A percentile compares a stretch with the other conserved stretches of the same genome.
These are phyloP conservation scores for Spizellomyces sp. DNA, from an alignment of 192 early-diverging fungal genomes.

Conservation along the genomic window DNA sequence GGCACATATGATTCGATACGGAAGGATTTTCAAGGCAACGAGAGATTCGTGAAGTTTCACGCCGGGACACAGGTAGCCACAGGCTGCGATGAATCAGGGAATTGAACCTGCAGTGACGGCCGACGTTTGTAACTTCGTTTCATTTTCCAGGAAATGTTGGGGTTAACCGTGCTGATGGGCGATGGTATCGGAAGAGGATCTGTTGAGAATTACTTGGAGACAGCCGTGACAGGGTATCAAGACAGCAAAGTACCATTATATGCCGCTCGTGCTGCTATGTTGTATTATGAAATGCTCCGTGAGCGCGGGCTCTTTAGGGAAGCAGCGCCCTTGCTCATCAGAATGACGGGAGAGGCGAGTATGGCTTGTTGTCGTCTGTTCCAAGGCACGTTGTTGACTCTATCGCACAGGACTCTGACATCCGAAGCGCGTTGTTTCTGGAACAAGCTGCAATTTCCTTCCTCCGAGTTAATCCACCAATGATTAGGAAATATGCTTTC, in stretches of 20 bases:
- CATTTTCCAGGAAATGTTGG: constrained; percentile 78
- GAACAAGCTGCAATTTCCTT: constrained; percentile 91
- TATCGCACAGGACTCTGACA: constrained; percentile 69
- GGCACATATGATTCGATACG: constrained; percentile 87
- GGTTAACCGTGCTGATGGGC: constrained; percentile 73
- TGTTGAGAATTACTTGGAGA: constrained; percentile 33
- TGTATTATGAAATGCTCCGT: constrained; percentile 84
- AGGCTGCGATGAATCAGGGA: background rate
- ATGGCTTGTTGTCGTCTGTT: background rate
- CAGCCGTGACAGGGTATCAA: constrained; percentile 70
- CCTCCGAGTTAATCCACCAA: constrained; percentile 62
- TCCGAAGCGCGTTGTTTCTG: constrained; percentile 76
- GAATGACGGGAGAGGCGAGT: constrained; percentile 74
- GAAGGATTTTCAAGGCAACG: constrained; percentile 78
- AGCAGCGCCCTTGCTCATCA: constrained; percentile 57
- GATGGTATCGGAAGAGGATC: constrained; percentile 13
- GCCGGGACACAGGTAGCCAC: constrained; percentile 44
- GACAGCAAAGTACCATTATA: constrained; percentile 59
- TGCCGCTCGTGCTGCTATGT: constrained; percentile 71
- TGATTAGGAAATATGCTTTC: constrained; percentile 86
- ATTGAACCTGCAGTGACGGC: constrained; percentile 1
- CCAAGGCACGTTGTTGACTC: background rate
- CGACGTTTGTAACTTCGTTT: background rate
- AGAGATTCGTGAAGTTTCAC: constrained; percentile 45
- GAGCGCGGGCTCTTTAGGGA: constrained; percentile 68